Conservation (phyloP, 495 filamentous ascomycete species). For the Xylaria nigripes region DNA sequence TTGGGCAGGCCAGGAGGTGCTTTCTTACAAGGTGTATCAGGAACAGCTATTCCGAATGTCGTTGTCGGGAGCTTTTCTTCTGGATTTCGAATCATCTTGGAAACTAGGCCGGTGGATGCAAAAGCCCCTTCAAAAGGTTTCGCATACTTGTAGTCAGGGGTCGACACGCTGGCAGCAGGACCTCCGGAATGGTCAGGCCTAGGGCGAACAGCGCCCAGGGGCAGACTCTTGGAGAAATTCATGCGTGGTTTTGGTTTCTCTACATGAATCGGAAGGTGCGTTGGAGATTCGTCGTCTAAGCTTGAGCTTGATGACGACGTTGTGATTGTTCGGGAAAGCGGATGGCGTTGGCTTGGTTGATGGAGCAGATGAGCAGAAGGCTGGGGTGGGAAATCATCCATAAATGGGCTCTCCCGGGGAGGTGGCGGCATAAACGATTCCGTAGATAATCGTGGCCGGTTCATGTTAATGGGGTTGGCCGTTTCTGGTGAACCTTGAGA, state of each 20-base stretch:
- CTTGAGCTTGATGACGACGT: conserved; percentile 78
- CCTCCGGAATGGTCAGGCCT: conserved; percentile 7
- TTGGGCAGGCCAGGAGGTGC: neutral
- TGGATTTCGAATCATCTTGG: conserved; percentile 61
- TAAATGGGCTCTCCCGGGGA: conserved; percentile 56
- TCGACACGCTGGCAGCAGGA: conserved; percentile 49
- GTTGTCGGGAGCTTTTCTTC: conserved; percentile 29
- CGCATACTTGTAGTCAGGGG: conserved; percentile 74
- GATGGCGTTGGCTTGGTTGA: conserved; percentile 57
- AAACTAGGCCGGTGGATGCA: conserved; percentile 88
- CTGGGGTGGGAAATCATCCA: conserved; percentile 44
- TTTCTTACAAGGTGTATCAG: conserved; percentile 88
- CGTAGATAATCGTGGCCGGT: conserved; percentile 63
- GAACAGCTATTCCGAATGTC: conserved; percentile 45
- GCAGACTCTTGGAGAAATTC: conserved; percentile 76
- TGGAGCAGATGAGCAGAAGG: conserved; percentile 46
- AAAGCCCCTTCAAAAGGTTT: conserved; percentile 83
- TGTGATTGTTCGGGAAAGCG: conserved; percentile 74
- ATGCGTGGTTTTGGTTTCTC: conserved; percentile 39
- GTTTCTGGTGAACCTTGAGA: conserved; percentile 39
- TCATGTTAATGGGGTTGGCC: conserved; percentile 40
- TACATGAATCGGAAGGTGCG: conserved; percentile 51
- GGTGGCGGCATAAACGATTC: conserved; percentile 60
- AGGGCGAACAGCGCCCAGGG: conserved; percentile 35
- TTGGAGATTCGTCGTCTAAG: conserved; percentile 65